phyloP scores from a whole-genome alignment of 768 basidiomycete species.

The Peribolospora baueri region DNA sequence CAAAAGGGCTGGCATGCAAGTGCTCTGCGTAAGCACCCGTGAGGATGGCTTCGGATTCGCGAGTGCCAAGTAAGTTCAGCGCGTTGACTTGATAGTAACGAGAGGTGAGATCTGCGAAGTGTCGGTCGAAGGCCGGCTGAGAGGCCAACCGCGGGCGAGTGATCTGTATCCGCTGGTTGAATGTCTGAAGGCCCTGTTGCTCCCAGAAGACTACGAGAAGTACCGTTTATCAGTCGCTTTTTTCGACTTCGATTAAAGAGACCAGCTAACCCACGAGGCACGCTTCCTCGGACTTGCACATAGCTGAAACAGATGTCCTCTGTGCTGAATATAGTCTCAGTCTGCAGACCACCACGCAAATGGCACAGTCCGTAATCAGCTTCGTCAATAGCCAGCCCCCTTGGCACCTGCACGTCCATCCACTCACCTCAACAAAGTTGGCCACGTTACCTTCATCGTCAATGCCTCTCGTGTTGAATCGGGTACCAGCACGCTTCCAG shows the following conservation, averaged over 20 bases:
- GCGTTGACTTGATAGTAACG: constrained; percentile 67
- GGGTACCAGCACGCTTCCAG: constrained; percentile 85
- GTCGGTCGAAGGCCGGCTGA: constrained; percentile 88
- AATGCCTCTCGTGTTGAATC: constrained; percentile 89
- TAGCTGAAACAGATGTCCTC: constrained; percentile 74
- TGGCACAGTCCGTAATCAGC: background rate
- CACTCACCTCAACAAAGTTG: constrained; percentile 74
- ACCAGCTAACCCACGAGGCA: constrained; percentile 45
- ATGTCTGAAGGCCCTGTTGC: constrained; percentile 82
- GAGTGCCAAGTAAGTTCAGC: constrained; percentile 67
- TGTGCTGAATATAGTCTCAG: constrained; percentile 70
- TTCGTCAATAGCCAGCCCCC: background rate
- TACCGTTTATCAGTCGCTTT: background rate
- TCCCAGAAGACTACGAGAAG: constrained; percentile 77
- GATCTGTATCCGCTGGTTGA: constrained; percentile 77
- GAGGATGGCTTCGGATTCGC: constrained; percentile 72
- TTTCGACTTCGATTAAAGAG: background rate
- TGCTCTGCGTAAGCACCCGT: constrained; percentile 63
- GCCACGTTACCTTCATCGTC: constrained; percentile 58
- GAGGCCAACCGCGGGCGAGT: constrained; percentile 73
- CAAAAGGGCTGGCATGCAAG: constrained; percentile 20
- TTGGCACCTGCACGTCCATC: background rate
- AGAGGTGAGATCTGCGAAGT: constrained; percentile 62
- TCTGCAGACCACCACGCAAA: constrained; percentile 26
- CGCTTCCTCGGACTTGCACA: constrained; percentile 79